phyloP scores from a whole-genome alignment of 2,329 filamentous ascomycete species.

The Botrytis paeoniae region DNA sequence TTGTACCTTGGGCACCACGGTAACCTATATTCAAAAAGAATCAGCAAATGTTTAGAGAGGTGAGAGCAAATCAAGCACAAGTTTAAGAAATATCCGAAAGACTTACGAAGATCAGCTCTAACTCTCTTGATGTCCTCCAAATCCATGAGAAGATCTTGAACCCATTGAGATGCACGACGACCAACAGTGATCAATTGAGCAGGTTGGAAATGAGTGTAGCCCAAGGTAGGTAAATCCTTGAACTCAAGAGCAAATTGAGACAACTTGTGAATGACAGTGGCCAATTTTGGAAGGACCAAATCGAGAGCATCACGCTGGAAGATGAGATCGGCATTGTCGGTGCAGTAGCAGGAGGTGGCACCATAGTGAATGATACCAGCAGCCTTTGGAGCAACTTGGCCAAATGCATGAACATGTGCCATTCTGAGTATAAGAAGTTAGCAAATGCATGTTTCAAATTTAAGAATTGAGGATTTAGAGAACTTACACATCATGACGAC shows the following conservation, averaged over 20 bases:
- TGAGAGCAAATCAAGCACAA: not conserved
- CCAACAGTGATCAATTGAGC: slow-evolving; percentile 46
- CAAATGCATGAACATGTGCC: slow-evolving; percentile 67
- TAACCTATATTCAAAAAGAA: slow-evolving; percentile 44
- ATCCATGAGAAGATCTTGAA: slow-evolving; percentile 73
- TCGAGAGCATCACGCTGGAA: slow-evolving; percentile 66
- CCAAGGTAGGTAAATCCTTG: slow-evolving; percentile 70
- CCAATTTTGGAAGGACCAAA: slow-evolving; percentile 73
- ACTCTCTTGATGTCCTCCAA: slow-evolving; percentile 69
- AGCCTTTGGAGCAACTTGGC: slow-evolving; percentile 68
- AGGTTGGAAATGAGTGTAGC: slow-evolving; percentile 71
- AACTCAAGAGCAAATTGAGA: slow-evolving; percentile 68
- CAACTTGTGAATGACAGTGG: slow-evolving; percentile 74
- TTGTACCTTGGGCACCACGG: slow-evolving; percentile 63
- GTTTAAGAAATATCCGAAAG: not conserved
- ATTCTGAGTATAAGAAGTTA: slow-evolving; percentile 2
- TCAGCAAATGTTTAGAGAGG: not conserved
- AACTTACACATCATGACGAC: slow-evolving; percentile 58
- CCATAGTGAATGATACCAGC: slow-evolving; percentile 82
- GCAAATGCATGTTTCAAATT: not conserved
- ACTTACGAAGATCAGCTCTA: slow-evolving; percentile 47
- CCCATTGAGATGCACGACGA: slow-evolving; percentile 59
- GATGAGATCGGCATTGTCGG: slow-evolving; percentile 74
- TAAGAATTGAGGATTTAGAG: slow-evolving; percentile 37
- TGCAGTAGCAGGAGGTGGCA: slow-evolving; percentile 31